Evolutionary conservation across 495 filamentous ascomycete genomes (phyloP), one percentile per base, ranked within the genome.

Genomic region (Rusavskia elegans): DNA sequence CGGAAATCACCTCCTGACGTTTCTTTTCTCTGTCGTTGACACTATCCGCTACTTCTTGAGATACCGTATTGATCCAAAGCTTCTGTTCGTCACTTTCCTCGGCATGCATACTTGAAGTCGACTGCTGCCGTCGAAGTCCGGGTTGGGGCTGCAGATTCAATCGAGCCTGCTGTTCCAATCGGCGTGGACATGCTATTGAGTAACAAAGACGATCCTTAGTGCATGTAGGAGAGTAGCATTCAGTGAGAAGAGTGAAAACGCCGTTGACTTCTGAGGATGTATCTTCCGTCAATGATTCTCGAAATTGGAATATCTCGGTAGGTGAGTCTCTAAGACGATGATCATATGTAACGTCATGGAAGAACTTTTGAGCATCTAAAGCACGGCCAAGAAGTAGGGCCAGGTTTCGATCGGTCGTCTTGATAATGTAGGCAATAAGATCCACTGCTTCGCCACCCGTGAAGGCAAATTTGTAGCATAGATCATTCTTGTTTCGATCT

Each of bases 311-410:
- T 57, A 99, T 83, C 64, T 99, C 93, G 41, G 78, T 79, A 11
- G 79, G 71, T 7, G 89, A 90, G 69, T 99, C 93, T 59, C 93
- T 82, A 51, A 99, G 70, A 45, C 93, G 80, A 63, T 99, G 93
- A 55, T 95, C 89, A 65, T 99, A 99, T 4, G 89, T 95, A 39
- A 97, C 93, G 77, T 99, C 93, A 65, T 97, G 93, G 64, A 99
- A 99, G 66, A 97, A 96, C 65, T 97, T 99, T 66, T 99, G 93
- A 40, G 93, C 93, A 70, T 99, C 93, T 42, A 99, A 70, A 52
- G 89, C 86, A 57, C 93, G 77, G 44, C 93, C 93, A n/a, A 99
- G 67, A 11, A 99, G 79, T 51, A 99, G 70, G 39, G 93, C 92
- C 56, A 99, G 71, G 61, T 96, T 99, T 48, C 93, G 80, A 66